Evolutionary conservation across 2,329 filamentous ascomycete species (phyloP).

Genomic region (Colletotrichum lini): DNA sequence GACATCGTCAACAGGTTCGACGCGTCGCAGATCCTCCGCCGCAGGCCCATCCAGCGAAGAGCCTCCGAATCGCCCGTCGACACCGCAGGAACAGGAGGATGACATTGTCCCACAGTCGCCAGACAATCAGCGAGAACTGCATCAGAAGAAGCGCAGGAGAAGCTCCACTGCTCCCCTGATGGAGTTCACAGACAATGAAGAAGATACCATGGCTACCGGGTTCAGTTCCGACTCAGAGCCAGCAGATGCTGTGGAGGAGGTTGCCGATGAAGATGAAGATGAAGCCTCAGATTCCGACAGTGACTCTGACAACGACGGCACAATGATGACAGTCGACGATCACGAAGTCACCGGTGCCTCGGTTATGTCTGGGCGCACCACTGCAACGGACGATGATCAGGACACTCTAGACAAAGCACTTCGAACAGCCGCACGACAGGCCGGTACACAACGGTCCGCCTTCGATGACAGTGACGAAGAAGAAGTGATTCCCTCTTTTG

Average conservation of each 20-base stretch:
- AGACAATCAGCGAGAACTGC: slow-evolving; percentile 73
- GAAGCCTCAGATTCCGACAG: slow-evolving; percentile 59
- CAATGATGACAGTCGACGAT: slow-evolving; percentile 85
- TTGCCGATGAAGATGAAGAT: slow-evolving; percentile 66
- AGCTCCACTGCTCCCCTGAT: slow-evolving; percentile 77
- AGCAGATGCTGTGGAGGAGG: slow-evolving; percentile 68
- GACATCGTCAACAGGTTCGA: slow-evolving; percentile 84
- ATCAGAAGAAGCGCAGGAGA: slow-evolving; percentile 71
- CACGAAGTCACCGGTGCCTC: slow-evolving; percentile 83
- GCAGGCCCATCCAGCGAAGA: slow-evolving; percentile 47
- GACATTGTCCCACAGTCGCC: slow-evolving; percentile 71
- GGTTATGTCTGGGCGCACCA: slow-evolving; percentile 72
- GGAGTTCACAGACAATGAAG: slow-evolving; percentile 76
- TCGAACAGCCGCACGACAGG: slow-evolving; percentile 80
- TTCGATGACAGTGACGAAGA: slow-evolving; percentile 64
- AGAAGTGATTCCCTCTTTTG: slow-evolving; percentile 82
- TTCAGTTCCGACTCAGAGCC: slow-evolving; percentile 78
- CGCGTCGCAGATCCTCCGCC: slow-evolving; percentile 78
- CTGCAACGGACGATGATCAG: slow-evolving; percentile 67
- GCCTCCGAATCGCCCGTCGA: slow-evolving; percentile 69
- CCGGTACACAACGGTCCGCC: slow-evolving; percentile 80
- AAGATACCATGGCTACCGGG: slow-evolving; percentile 81
- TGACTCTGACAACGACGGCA: slow-evolving; percentile 82
- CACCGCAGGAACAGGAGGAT: slow-evolving; percentile 73
- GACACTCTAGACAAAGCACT: slow-evolving; percentile 84